These are phyloP conservation scores for Suillus spraguei DNA, from an alignment of 768 basidiomycete genomes.

Conservation along the genomic window DNA sequence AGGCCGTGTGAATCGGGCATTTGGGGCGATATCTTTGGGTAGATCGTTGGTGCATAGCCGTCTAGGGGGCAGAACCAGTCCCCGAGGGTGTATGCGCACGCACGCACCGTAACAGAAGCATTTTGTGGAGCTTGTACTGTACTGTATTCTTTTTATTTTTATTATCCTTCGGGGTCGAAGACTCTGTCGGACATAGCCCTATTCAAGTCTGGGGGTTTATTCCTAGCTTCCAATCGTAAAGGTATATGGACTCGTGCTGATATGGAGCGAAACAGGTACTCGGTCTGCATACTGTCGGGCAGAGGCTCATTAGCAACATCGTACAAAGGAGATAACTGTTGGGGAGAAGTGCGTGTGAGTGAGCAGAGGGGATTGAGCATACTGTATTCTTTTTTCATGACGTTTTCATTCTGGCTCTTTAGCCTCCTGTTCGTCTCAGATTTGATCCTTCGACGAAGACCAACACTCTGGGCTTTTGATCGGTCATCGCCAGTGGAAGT, in stretches of 20 bases:
- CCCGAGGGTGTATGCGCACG: background rate
- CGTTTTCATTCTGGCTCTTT: background rate
- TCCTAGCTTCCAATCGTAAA: too few species aligned
- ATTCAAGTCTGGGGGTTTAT: too few species aligned
- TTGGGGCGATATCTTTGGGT: slow-evolving; percentile 3
- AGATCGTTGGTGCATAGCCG: background rate
- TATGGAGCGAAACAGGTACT: too few species aligned
- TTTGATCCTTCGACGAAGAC: background rate
- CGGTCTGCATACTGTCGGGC: too few species aligned
- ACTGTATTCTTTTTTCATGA: background rate
- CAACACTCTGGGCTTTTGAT: background rate
- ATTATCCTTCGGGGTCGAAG: too few species aligned
- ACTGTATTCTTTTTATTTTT: background rate
- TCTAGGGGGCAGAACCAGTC: background rate
- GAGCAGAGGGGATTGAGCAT: too few species aligned
- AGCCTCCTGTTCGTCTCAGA: background rate
- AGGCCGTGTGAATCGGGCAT: background rate
- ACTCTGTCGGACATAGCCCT: too few species aligned
- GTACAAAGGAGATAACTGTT: too few species aligned
- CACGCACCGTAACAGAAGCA: background rate
- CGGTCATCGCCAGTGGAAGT: background rate
- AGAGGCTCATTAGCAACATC: too few species aligned
- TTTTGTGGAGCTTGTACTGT: background rate
- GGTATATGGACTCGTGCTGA: too few species aligned
- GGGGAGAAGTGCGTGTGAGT: too few species aligned